Base-by-base conservation (phyloP, 345 rosid genomes). In the Syzygium grande region DNA sequence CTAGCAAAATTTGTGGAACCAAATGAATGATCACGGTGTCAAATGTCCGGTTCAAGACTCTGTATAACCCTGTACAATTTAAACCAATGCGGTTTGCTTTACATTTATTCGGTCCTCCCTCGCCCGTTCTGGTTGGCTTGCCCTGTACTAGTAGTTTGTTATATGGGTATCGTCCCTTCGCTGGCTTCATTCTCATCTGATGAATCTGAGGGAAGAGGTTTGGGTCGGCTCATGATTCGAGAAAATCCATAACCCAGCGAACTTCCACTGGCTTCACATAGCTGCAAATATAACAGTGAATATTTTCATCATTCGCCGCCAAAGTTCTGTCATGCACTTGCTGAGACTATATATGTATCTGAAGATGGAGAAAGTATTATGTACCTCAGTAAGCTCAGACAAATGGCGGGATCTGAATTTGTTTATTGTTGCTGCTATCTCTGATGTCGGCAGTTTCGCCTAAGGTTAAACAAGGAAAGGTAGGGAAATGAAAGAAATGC, bases 161-260 rank as follows among this genome's bases (percentile, higher is more conserved):
- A 97, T 89, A 94, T 93, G 5, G 98, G 95, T 13, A 98, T 88
- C 49, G 97, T 93, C 87, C 99, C 99, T 91, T 96, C 99, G 6
- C 90, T 85, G 86, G 92, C 85, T 91, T 94, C 95, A 92, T 88
- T 94, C 63, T 94, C 99, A 29, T 96, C 99, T 38, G 95, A 90
- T 80, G 95, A 89, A 90, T 97, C 99, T 3, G 93, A 84, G 51
- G 87, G 56, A 88, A 79, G 93, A 85, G 86, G 53, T 92, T 94
- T 98, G 41, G 99, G 92, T 90, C 92, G 96, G 84, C 86, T 93
- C 92, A 88, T 89, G 27, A 93, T 89, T 65, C 98, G 91, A 25
- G 99, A 93, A 93, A 91, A 96, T 88, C 99, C 99, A 85, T 98
- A 98, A 21, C 99, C 99, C 84, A 94, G 97, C 51, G 99, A 98